Percentiles rank a stretch among this genome's conserved stretches.
Conservation (phyloP, 257 asterid genomes). For the Jacaranda copaia region DNA sequence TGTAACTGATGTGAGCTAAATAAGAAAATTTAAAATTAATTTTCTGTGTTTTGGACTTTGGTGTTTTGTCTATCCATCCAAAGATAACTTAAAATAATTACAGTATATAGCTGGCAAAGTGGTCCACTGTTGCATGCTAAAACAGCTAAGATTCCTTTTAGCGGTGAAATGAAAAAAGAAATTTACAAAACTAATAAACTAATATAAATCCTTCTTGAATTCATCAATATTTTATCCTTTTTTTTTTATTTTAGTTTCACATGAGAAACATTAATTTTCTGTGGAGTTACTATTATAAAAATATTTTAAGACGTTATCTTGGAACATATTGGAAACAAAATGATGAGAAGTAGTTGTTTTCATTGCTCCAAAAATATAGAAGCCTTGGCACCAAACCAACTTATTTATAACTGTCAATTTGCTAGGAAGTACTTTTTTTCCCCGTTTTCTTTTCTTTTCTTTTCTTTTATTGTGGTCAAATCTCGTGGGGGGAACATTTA, state of each 20-base stretch:
- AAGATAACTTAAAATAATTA: constrained; percentile 45
- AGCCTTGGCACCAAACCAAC: not conserved
- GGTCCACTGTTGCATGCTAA: constrained; percentile 46
- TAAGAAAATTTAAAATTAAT: not conserved
- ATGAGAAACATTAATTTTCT: not conserved
- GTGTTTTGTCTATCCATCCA: constrained; percentile 34
- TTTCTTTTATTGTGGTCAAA: not conserved
- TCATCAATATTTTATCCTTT: constrained; percentile 15
- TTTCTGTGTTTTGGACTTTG: constrained; percentile 34
- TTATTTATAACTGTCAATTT: not conserved
- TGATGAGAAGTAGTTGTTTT: not conserved
- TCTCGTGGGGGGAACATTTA: not conserved
- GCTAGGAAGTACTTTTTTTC: not conserved
- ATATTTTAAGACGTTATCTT: not conserved
- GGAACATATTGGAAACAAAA: not conserved
- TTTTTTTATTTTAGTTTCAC: not conserved
- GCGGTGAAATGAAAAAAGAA: constrained; percentile 33
- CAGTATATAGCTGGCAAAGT: constrained; percentile 49
- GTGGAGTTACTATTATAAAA: not conserved
- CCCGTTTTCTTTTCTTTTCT: too few relatives aligned
- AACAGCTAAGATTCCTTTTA: constrained; percentile 38
- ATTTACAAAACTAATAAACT: constrained; percentile 3
- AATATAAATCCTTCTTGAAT: constrained; percentile 26
- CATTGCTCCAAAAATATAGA: not conserved
- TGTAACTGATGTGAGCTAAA: constrained; percentile 33